Base-by-base conservation (phyloP, 495 filamentous ascomycete genomes). In the Lichenothelia convexa region DNA sequence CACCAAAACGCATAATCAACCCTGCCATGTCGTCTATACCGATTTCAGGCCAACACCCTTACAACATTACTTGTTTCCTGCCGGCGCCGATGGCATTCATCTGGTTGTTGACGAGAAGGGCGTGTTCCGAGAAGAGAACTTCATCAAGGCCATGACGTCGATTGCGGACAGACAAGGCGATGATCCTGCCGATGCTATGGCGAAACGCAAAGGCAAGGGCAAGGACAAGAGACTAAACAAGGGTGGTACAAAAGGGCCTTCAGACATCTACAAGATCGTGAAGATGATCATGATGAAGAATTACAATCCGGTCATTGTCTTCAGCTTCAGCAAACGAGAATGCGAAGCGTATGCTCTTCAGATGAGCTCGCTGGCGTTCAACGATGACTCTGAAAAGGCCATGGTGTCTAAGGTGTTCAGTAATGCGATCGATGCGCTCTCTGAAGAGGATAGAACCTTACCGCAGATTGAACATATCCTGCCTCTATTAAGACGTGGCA, bases 21-120 rank as follows among this genome's bases (percentile, higher is more conserved):
- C 91, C 12, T 94, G 89, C 48, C 89, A 97, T 57, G 87, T 97
- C 42, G 89, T 97, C 17, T 97, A 97, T 53, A 97, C 89, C 26
- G 85, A 97, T 56, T 97, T 93, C 64, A 68, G 89, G 47, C 89
- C 89, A 21, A 95, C 91, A 0, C 89, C 89, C 2, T 58, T 97
- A 32, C 89, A 97, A 52, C 85, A 93, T 51, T 97, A 97, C 58
- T 85, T 95, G 62, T 93, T 93, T 59, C 89, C 89, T 2, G 77
- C 80, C 30, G 91, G 86, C 35, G 79, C 81, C 33, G 83, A 92
- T 45, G 89, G 89, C 19, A 93, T 95, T 38, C 84, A 92, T 56
- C 58, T 97, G 11, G 68, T 97, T 12, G 91, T 97, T 0, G 89
- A 95, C 46, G 89, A 97, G 60, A 93, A 93, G 54, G 84, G 85